Percentiles rank a stretch among this genome's conserved stretches.
These are phyloP conservation scores for Astrephomene gubernaculifera DNA, from an alignment of 139 green algal species.

Conservation along the genomic window DNA sequence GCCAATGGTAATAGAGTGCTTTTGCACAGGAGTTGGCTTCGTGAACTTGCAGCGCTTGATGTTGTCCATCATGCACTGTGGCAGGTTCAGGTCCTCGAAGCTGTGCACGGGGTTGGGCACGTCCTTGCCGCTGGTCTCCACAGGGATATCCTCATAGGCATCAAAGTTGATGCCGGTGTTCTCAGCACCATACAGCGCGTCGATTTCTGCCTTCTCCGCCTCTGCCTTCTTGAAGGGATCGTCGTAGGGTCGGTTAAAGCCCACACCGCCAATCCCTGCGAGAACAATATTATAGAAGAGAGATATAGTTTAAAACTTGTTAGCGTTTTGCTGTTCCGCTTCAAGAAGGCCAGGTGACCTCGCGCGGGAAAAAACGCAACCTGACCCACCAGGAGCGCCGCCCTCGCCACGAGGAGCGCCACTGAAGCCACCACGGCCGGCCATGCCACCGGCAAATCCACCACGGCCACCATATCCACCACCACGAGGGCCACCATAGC, in stretches of 20 bases:
- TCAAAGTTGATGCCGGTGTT: conserved; percentile 99
- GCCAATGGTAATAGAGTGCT: conserved; percentile 96
- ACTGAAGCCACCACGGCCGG: conserved; percentile 19
- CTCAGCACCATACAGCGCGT: conserved; percentile 69
- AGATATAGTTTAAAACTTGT: background rate
- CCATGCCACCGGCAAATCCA: conserved; percentile 51
- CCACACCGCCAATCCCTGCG: background rate
- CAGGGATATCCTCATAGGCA: conserved; percentile 98
- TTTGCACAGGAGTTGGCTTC: conserved; percentile 98
- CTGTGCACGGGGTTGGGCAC: conserved; percentile 81
- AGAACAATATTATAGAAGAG: background rate
- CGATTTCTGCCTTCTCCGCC: conserved; percentile 70
- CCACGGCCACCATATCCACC: conserved; percentile 56
- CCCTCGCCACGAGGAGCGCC: background rate
- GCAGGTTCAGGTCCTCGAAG: conserved; percentile 92
- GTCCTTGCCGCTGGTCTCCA: conserved; percentile 91
- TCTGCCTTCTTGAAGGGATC: conserved; percentile 69
- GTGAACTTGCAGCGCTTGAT: conserved; percentile 96
- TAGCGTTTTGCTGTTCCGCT: too few relatives aligned
- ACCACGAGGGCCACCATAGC: conserved; percentile 42
- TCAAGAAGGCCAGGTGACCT: too few relatives aligned
- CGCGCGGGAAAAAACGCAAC: background rate
- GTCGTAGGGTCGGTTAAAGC: conserved; percentile 53
- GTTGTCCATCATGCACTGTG: conserved; percentile 85
- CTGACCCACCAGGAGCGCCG: background rate